A percentile compares a stretch with the other conserved stretches of the same genome.
Evolutionary conservation across 768 basidiomycete genomes (phyloP).

Genomic region (Cyclocybe aegerita): DNA sequence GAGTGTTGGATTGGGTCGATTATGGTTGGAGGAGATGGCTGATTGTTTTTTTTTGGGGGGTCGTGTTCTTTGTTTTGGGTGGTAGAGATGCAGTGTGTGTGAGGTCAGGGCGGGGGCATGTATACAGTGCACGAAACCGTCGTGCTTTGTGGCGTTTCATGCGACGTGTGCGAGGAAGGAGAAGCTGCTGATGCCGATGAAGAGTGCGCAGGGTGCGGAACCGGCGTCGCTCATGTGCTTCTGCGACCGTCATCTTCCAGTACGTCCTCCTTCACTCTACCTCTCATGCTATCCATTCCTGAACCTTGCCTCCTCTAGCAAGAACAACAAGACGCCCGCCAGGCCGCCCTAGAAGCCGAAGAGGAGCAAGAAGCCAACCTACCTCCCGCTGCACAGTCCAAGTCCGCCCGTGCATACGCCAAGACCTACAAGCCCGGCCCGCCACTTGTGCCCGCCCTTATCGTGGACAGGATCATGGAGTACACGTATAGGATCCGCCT

Average conservation of each 20-base stretch:
- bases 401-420: constrained; percentile 86
- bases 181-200: constrained; percentile 86
- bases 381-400: constrained; percentile 47
- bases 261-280: constrained; percentile 35
- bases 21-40: too few species aligned
- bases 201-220: constrained; percentile 73
- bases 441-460: constrained; percentile 84
- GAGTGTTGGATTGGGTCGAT: constrained; percentile 22
- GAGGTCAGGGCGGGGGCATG: constrained; percentile 71
- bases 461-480: constrained; percentile 73
- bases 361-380: constrained; percentile 40
- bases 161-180: constrained; percentile 90
- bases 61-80: too few species aligned
- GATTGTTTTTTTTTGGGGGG: constrained; percentile 1
- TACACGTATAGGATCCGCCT: constrained; percentile 73
- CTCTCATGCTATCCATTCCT: background rate
- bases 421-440: constrained; percentile 92
- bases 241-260: constrained; percentile 93
- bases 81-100: constrained; percentile 49
- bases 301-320: constrained; percentile 35
- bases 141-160: constrained; percentile 93
- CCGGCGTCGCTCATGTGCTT: constrained; percentile 72
- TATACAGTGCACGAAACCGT: constrained; percentile 90
- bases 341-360: constrained; percentile 53
- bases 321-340: constrained; percentile 66